Evolutionary conservation across 371 early-diverging fungal genomes (phyloP).

Genomic region (Rhizopus delemar): DNA sequence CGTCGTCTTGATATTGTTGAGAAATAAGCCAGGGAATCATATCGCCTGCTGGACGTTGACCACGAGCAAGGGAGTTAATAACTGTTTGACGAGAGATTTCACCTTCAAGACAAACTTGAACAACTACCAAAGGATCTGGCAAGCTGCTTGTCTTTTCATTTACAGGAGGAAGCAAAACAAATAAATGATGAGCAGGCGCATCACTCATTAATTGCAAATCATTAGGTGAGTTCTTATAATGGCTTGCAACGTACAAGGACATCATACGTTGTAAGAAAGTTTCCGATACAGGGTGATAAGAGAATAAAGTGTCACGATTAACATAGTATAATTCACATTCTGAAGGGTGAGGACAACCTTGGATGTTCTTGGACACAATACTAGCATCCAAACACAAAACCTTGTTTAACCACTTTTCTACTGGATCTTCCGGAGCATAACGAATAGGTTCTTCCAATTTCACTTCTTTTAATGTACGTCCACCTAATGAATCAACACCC

Average conservation of each 20-base stretch:
- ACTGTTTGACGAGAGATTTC: conserved; percentile 87
- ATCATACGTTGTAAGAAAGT: conserved; percentile 97
- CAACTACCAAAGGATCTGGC: conserved; percentile 94
- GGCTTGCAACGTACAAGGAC: conserved; percentile 95
- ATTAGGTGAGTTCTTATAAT: conserved; percentile 99
- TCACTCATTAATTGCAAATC: conserved; percentile 98
- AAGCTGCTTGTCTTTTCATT: conserved; percentile 69
- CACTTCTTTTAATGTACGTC: conserved; percentile 86
- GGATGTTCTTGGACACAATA: conserved; percentile 68
- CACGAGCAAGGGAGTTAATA: conserved; percentile 80
- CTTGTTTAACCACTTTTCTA: conserved; percentile 97
- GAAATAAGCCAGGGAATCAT: conserved; percentile 98
- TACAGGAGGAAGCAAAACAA: conserved; percentile 93
- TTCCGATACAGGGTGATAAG: conserved; percentile 95
- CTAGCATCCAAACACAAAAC: conserved; percentile 93
- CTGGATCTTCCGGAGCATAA: conserved; percentile 90
- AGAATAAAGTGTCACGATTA: conserved; percentile 95
- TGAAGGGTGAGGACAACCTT: conserved; percentile 92
- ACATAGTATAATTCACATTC: conserved; percentile 95
- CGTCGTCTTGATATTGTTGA: conserved; percentile 96
- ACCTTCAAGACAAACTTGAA: conserved; percentile 96
- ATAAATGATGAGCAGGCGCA: conserved; percentile 97
- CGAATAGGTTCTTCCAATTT: conserved; percentile 95
- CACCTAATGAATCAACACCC: conserved; percentile 56
- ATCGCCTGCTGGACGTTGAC: conserved; percentile 91